Evolutionary conservation across 2,329 filamentous ascomycete species (phyloP).

Genomic region (Pyrenochaeta sp.): DNA sequence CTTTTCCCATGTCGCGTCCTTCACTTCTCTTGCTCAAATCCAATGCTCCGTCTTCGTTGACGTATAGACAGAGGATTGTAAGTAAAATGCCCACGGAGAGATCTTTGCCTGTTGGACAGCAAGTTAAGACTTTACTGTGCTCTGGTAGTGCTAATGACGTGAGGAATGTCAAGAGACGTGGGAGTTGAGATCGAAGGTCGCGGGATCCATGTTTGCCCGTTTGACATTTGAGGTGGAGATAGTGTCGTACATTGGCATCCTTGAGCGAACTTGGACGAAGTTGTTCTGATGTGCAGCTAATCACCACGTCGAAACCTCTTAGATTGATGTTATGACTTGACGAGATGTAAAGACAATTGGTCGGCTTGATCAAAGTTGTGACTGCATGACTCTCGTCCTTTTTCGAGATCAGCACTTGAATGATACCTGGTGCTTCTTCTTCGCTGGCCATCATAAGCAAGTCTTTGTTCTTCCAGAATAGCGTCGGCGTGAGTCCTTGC

Average conservation of each 20-base stretch:
- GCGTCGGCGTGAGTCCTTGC: constrained; percentile 73
- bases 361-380: constrained; percentile 54
- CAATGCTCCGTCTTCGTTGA: constrained; percentile 67
- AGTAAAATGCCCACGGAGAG: constrained; percentile 80
- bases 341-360: constrained; percentile 51
- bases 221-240: constrained; percentile 70
- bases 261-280: constrained; percentile 26
- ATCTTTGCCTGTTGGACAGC: constrained; percentile 81
- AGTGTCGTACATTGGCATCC: constrained; percentile 49
- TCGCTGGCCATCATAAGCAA: constrained; percentile 71
- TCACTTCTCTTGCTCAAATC: constrained; percentile 1
- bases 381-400: constrained; percentile 17
- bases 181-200: constrained; percentile 77
- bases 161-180: constrained; percentile 67
- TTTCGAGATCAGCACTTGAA: constrained; percentile 53
- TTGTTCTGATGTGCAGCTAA: constrained; percentile 56
- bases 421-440: constrained; percentile 65
- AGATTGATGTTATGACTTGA: constrained; percentile 49
- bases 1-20: constrained; percentile 68
- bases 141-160: constrained; percentile 4
- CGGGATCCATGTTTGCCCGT: constrained; percentile 81
- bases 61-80: constrained; percentile 77
- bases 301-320: constrained; percentile 49
- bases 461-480: constrained; percentile 80
- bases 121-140: constrained; percentile 54